Evolutionary conservation across 2,329 filamentous ascomycete genomes (phyloP).

Genomic region (Aspergillus candidus): DNA sequence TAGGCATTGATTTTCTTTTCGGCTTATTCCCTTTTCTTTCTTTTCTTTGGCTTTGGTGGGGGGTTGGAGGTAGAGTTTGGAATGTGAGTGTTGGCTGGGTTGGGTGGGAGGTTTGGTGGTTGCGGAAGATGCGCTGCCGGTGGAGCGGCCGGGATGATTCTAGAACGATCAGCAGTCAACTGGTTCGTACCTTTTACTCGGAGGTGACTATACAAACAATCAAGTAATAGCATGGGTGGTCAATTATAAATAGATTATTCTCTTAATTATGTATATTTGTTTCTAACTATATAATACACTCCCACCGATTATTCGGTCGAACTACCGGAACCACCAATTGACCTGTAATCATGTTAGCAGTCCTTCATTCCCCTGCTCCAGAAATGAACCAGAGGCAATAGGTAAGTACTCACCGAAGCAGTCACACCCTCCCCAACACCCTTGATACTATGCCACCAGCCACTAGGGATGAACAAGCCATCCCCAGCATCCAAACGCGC

Average conservation of each 20-base stretch:
- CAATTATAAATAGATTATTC: neutral
- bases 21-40: too few relatives aligned
- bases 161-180: slow-evolving; percentile 9
- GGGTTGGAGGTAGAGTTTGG: neutral
- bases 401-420: slow-evolving; percentile 46
- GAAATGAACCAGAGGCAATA: neutral
- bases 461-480: slow-evolving; percentile 69
- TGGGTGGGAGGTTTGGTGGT: neutral
- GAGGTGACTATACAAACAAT: too few relatives aligned
- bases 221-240: too few relatives aligned
- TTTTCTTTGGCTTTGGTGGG: too few relatives aligned
- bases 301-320: neutral
- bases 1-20: slow-evolving; percentile 20
- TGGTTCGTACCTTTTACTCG: neutral
- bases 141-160: slow-evolving; percentile 9
- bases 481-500: slow-evolving; percentile 59
- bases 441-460: slow-evolving; percentile 82
- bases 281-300: neutral
- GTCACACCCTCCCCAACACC: slow-evolving; percentile 55
- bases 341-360: slow-evolving; percentile 35
- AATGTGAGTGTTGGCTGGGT: neutral
- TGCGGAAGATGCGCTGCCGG: too few relatives aligned
- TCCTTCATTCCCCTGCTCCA: neutral
- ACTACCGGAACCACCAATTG: slow-evolving; percentile 74
- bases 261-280: neutral